Evolutionary conservation across 495 filamentous ascomycete species (phyloP), one percentile per base, ranked within the genome.

Genomic region (Extremus antarcticus): DNA sequence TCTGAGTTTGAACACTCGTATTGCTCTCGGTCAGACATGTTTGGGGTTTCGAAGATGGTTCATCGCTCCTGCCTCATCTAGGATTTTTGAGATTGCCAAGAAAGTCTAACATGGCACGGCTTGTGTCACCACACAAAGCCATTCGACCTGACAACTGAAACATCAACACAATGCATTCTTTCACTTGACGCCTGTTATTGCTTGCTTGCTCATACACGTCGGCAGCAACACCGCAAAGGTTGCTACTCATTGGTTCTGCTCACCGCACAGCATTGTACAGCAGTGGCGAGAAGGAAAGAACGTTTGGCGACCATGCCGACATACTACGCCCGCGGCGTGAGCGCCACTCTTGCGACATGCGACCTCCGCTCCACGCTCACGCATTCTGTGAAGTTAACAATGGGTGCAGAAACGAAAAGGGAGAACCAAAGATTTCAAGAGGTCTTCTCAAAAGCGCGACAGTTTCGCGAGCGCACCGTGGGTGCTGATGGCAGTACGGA

Each of bases 261-360:
- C n/a, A n/a, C n/a, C n/a, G n/a, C n/a, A n/a, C n/a, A n/a, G n/a
- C n/a, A n/a, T n/a, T n/a, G n/a, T n/a, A n/a, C n/a, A n/a, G n/a
- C n/a, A n/a, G n/a, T n/a, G n/a, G n/a, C n/a, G n/a, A n/a, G n/a
- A n/a, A n/a, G n/a, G n/a, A n/a, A n/a, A n/a, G n/a, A n/a, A n/a
- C n/a, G n/a, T n/a, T n/a, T n/a, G n/a, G n/a, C n/a, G n/a, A 59
- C 17, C 15, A 70, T 70, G 67, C 66, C 67, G 50, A 68, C 51
- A 1, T 65, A 61, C 38, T 49, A 56, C 38, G 50, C 52, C 38
- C 17, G 43, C 11, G 54, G 53, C 10, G 25, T 61, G 16, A 57
- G 58, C 13, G 55, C 63, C 4, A 53, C 55, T 20, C 63, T 68
- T 2, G 57, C 58, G 22, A 48, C 65, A 46, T 47, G 63, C 2